Evolutionary conservation across 1,139 yeast genomes (phyloP).

Genomic region (Candida frijolesensis): DNA sequence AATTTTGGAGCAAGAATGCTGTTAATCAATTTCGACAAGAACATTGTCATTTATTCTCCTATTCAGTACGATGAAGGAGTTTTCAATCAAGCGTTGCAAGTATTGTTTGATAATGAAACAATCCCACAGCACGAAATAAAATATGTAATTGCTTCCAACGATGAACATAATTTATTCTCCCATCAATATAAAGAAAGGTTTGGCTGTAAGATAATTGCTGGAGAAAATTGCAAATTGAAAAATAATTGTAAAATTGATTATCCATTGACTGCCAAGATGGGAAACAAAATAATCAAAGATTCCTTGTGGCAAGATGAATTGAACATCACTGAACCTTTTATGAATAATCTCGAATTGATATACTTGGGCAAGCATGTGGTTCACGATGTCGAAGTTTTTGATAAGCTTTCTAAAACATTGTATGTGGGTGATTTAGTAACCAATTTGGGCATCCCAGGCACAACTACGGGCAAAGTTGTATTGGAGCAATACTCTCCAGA

Average conservation of each 20-base stretch:
- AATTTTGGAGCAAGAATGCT: conserved; percentile 59
- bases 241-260: conserved; percentile 3
- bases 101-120: neutral
- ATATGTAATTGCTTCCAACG: conserved; percentile 12
- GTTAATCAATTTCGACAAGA: conserved; percentile 31
- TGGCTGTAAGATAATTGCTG: conserved; percentile 11
- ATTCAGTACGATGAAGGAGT: conserved; percentile 46
- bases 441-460: conserved; percentile 29
- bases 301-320: conserved; percentile 48
- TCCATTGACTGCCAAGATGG: conserved; percentile 49
- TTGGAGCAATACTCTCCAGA: conserved; percentile 37
- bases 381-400: conserved; percentile 50
- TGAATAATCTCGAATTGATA: conserved; percentile 44
- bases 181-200: conserved; percentile 12
- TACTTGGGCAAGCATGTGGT: conserved; percentile 49
- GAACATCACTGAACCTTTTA: conserved; percentile 21
- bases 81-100: conserved; percentile 11
- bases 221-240: conserved; percentile 6
- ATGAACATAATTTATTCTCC: conserved; percentile 13
- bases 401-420: conserved; percentile 40
- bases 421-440: conserved; percentile 54
- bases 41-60: conserved; percentile 53
- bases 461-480: conserved; percentile 15
- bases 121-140: conserved; percentile 8
- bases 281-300: conserved; percentile 56